Conservation (phyloP, 345 rosid species). For the Lenwebbia sp. region DNA sequence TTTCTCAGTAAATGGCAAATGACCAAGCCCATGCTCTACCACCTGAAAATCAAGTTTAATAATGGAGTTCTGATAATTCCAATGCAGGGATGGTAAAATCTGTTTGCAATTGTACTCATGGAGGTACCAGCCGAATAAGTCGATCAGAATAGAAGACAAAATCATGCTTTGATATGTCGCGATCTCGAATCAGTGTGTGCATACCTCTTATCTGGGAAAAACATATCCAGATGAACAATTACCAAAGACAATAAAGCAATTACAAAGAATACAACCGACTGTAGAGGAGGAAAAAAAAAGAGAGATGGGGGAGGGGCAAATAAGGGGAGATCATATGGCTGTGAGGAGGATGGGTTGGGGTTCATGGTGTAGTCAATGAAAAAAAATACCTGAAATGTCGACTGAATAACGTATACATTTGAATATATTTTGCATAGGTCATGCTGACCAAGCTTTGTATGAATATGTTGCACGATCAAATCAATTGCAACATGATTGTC, state of each 20-base stretch:
- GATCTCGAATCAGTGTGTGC: slow-evolving; percentile 98
- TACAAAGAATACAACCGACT: not conserved
- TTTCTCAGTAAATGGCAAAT: slow-evolving; percentile 93
- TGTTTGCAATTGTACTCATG: not conserved
- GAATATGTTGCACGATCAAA: slow-evolving; percentile 94
- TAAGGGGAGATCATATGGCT: not conserved
- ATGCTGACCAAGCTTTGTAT: slow-evolving; percentile 96
- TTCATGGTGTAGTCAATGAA: not conserved
- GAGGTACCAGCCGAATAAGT: slow-evolving; percentile 77
- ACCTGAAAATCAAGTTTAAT: slow-evolving; percentile 43
- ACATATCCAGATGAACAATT: slow-evolving; percentile 7
- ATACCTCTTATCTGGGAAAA: slow-evolving; percentile 88
- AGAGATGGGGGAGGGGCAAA: not conserved
- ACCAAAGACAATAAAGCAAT: not conserved
- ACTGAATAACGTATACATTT: slow-evolving; percentile 83
- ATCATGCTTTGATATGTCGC: slow-evolving; percentile 92
- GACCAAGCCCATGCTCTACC: slow-evolving; percentile 97
- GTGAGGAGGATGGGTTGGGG: not conserved
- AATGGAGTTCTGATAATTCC: slow-evolving; percentile 1
- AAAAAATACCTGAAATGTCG: slow-evolving; percentile 81
- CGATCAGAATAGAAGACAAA: slow-evolving; percentile 97
- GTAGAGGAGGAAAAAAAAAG: not conserved
- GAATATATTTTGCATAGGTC: slow-evolving; percentile 98
- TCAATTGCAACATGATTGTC: slow-evolving; percentile 98
- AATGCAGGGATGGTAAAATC: not conserved